phyloP scores from a whole-genome alignment of 1,284 basidiomycete species.

The Pterula multifida region DNA sequence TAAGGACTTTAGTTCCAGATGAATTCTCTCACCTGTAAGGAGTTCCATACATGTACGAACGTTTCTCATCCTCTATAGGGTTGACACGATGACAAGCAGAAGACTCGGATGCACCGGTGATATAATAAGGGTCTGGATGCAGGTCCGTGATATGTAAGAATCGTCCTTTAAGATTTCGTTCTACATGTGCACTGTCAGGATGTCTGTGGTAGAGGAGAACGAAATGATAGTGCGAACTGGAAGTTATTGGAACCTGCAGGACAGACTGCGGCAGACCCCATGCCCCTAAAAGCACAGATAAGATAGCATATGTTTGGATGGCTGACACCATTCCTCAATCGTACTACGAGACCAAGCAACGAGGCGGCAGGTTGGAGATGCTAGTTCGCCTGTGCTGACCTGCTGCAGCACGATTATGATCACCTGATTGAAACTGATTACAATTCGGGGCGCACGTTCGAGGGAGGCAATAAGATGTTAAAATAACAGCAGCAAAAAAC shows the following conservation, averaged over 20 bases:
- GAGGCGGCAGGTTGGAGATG: not conserved
- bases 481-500: too few species aligned
- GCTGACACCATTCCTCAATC: not conserved
- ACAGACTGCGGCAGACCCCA: conserved; percentile 5
- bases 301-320: not conserved
- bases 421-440: not conserved
- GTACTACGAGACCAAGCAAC: not conserved
- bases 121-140: conserved; percentile 65
- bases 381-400: not conserved
- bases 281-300: not conserved
- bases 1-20: conserved; percentile 2
- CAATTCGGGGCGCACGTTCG: not conserved
- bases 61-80: conserved; percentile 39
- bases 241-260: conserved; percentile 1
- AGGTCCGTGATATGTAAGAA: conserved; percentile 76
- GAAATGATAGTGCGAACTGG: not conserved
- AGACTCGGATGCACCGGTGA: conserved; percentile 31
- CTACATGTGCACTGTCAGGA: not conserved
- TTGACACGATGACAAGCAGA: conserved; percentile 57
- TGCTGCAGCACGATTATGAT: not conserved
- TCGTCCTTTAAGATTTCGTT: conserved; percentile 30
- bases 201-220: not conserved
- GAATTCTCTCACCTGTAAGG: conserved; percentile 39
- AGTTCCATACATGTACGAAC: conserved; percentile 46
- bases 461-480: not conserved